These are phyloP conservation scores for Komagataella populi DNA, from an alignment of 805 yeast genomes.

Conservation along the genomic window DNA sequence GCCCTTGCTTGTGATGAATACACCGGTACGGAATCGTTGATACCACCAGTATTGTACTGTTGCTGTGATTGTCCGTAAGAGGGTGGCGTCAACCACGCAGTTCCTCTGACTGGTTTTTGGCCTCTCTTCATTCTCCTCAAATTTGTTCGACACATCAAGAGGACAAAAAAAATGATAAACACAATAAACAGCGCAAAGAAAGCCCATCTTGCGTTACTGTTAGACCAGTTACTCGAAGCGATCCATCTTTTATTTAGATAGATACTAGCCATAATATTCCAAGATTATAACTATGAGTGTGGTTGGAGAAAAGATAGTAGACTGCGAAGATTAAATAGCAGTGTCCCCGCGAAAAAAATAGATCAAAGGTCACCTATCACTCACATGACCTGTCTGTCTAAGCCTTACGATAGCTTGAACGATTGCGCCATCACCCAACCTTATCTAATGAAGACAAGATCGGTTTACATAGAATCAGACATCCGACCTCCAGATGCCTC, in stretches of 20 bases:
- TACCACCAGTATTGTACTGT: constrained; percentile 23
- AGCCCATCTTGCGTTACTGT: constrained; percentile 40
- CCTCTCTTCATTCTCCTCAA: constrained; percentile 34
- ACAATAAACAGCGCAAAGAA: constrained; percentile 48
- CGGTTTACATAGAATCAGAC: background rate
- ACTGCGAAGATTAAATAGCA: background rate
- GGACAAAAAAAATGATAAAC: constrained; percentile 28
- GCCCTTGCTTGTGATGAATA: constrained; percentile 57
- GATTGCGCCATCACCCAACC: background rate
- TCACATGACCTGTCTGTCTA: background rate
- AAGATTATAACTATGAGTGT: background rate
- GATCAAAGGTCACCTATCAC: background rate
- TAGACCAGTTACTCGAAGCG: background rate
- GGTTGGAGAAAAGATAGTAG: background rate
- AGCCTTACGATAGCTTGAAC: background rate
- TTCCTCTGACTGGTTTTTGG: constrained; percentile 56
- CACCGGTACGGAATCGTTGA: constrained; percentile 42
- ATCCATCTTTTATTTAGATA: background rate
- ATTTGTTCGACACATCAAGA: constrained; percentile 42
- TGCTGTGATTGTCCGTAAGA: constrained; percentile 54
- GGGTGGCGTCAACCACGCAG: constrained; percentile 84
- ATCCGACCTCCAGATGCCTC: background rate
- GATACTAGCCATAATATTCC: background rate
- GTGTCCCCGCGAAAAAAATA: background rate
- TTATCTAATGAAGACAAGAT: background rate